A percentile compares a stretch with the other conserved stretches of the same genome.
phyloP scores from a whole-genome alignment of 2,329 filamentous ascomycete genomes.

The Rutstroemia sp. region DNA sequence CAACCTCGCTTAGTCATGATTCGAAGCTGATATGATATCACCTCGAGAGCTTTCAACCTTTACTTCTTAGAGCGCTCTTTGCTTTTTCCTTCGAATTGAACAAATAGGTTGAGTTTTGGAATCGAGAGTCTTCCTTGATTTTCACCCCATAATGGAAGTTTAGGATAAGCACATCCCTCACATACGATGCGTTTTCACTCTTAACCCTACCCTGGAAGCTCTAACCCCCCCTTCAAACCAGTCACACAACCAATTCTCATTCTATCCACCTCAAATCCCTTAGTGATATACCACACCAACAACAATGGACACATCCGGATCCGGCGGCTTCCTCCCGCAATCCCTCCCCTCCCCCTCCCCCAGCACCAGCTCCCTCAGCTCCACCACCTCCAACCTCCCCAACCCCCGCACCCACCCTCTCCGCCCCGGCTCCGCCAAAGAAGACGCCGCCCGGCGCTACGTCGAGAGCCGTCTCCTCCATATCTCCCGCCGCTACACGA shows the following conservation, averaged over 20 bases:
- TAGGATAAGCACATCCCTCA: no score
- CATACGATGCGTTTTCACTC: no score
- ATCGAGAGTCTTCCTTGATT: no score
- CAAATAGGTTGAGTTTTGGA: no score
- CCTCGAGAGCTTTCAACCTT: background rate
- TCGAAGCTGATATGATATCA: background rate
- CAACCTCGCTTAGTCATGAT: background rate
- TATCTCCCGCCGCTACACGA: constrained; percentile 51
- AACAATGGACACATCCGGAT: constrained; percentile 4
- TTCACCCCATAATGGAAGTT: no score
- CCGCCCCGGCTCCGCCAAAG: constrained; percentile 49
- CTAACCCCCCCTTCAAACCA: background rate
- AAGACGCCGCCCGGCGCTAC: constrained; percentile 51
- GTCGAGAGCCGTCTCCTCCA: constrained; percentile 46
- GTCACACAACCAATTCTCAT: background rate
- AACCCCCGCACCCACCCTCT: constrained; percentile 47
- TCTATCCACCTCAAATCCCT: background rate
- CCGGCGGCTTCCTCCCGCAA: constrained; percentile 46
- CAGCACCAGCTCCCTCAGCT: constrained; percentile 38
- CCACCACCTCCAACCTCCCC: constrained; percentile 37
- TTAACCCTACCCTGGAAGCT: background rate
- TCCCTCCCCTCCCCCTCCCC: constrained; percentile 47
- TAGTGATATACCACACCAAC: background rate
- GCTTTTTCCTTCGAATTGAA: no score
- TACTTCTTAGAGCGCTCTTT: background rate